Base-by-base conservation (phyloP, 2,329 filamentous ascomycete genomes). In the Emergomyces pasteurianus region DNA sequence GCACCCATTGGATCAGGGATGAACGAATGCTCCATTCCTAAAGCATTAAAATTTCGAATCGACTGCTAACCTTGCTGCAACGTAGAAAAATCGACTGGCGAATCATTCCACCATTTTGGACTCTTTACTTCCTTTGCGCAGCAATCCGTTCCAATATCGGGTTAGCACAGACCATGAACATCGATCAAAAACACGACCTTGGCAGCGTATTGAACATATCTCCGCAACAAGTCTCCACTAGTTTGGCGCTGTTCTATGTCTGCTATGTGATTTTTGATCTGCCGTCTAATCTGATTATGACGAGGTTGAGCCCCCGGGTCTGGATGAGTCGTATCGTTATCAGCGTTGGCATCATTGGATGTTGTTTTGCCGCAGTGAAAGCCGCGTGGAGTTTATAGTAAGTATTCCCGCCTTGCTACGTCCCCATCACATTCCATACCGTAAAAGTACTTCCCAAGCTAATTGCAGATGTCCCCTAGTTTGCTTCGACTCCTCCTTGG, bases 281-380 rank as follows among this genome's bases (percentile, higher is more conserved):
- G 60, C 91, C 91, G 0, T 94, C 90, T 5, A 96, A 95, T 72
- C 80, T 96, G 65, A 77, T 94, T 72, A 95, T 96, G 91, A 90
- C 87, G 65, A 86, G 83, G 64, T 79, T 95, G 6, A 91, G 88
- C 66, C 91, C 91, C 2, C 86, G 90, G 63, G 83, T 91, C 3
- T 96, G 91, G 91, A 95, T 96, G 88, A 87, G 89, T 61, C 83
- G 91, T 61, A 95, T 96, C 66, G 90, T 96, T 61, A 83, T 95
- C 62, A 89, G 89, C 18, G 91, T 95, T 3, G 90, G 91, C 8
- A 75, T 95, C 50, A 90, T 95, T 58, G 91, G 91, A 0, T 82
- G 85, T 59, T 94, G 90, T 70, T 90, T 95, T 75, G 84, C 90
- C 6, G 90, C 89, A 14, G 90, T 94, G 70, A 83, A 86, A 65